Evolutionary conservation across 495 filamentous ascomycete genomes (phyloP), one percentile per base, ranked within the genome.

Genomic region (Thozetella sp.): DNA sequence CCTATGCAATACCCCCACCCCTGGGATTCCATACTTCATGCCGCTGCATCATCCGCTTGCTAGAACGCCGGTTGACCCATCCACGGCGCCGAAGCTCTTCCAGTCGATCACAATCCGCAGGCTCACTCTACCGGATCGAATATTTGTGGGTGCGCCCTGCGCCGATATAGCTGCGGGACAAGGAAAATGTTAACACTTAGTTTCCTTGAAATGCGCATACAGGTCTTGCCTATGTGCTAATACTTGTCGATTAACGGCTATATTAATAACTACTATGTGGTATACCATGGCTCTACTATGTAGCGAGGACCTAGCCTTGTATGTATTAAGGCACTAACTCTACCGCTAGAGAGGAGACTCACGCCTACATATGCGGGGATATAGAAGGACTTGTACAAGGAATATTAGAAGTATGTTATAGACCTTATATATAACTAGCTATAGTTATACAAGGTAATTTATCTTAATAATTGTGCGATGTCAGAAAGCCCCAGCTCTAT

Each of bases 351-450:
- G 59, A 91, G 91, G n/a, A 80, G 91, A 2, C 93, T 93, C 73
- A 88, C 89, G 0, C 91, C 91, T 0, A 78, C 90, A 59, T 86
- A 89, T 63, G 67, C 77, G 2, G 91, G 91, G 3, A 68, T 94
- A 19, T 95, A 90, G 91, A 78, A 86, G 51, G 91, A 94, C 67
- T 79, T 76, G 1, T 91, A 93, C 59, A 85, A 92, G 62, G 85
- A 75, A 24, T 82, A 80, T 1, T 62, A 93, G 56, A 80, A 77
- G 61, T 72, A 81, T n/a, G 78, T 90, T 53, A 76, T 86, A 23
- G 88, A 92, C 48, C 92, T 93, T n/a, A n/a, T n/a, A n/a, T n/a
- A n/a, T n/a, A n/a, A n/a, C n/a, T n/a, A n/a, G n/a, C n/a, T n/a
- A n/a, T n/a, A n/a, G n/a, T n/a, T n/a, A n/a, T n/a, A n/a, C n/a